phyloP scores from a whole-genome alignment of 495 filamentous ascomycete genomes.

The Letharia columbiana region DNA sequence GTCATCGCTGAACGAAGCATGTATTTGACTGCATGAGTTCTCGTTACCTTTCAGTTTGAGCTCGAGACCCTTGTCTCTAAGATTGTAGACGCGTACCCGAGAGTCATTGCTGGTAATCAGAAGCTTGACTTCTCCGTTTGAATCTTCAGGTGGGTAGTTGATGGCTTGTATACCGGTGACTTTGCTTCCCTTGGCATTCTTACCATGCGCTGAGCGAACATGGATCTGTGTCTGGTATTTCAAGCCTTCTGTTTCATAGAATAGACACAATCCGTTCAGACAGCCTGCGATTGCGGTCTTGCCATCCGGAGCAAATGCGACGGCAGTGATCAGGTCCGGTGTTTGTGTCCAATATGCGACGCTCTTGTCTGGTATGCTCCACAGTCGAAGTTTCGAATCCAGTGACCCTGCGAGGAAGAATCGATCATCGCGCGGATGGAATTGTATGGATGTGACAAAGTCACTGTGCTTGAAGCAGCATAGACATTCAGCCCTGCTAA shows the following conservation, averaged over 20 bases:
- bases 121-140: slow-evolving; percentile 70
- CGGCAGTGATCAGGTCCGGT: slow-evolving; percentile 85
- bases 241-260: slow-evolving; percentile 92
- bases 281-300: slow-evolving; percentile 83
- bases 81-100: slow-evolving; percentile 81
- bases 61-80: slow-evolving; percentile 73
- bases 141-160: slow-evolving; percentile 47
- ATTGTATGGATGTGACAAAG: slow-evolving; percentile 89
- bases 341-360: slow-evolving; percentile 80
- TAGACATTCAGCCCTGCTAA: slow-evolving; percentile 75
- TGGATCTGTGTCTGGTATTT: slow-evolving; percentile 78
- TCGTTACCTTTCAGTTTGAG: slow-evolving; percentile 89
- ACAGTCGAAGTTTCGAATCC: slow-evolving; percentile 84
- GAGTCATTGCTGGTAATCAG: slow-evolving; percentile 95
- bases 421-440: slow-evolving; percentile 89
- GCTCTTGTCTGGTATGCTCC: slow-evolving; percentile 95
- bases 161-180: slow-evolving; percentile 90
- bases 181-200: slow-evolving; percentile 93
- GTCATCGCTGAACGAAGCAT: slow-evolving; percentile 81
- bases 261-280: slow-evolving; percentile 75
- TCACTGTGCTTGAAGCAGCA: slow-evolving; percentile 96
- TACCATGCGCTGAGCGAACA: slow-evolving; percentile 79
- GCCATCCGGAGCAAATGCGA: slow-evolving; percentile 89
- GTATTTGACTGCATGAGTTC: slow-evolving; percentile 87
- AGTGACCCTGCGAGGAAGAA: slow-evolving; percentile 94